Conservation (phyloP, 2,329 filamentous ascomycete species). For the Exophiala oligosperma region DNA sequence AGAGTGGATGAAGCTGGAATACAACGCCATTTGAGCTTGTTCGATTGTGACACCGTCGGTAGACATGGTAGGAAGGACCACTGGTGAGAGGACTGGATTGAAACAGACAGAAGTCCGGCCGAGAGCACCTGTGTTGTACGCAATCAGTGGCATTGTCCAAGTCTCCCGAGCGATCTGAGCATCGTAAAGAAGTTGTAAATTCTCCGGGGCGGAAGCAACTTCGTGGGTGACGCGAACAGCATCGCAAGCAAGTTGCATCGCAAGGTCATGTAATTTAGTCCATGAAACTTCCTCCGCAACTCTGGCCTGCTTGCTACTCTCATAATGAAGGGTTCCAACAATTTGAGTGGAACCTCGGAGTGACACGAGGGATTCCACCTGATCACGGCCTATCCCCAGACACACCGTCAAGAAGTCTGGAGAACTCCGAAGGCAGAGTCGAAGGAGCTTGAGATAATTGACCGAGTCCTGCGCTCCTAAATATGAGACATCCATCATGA, state of each 20-base stretch:
- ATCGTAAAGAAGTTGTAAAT: constrained; percentile 17
- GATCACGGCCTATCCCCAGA: neutral
- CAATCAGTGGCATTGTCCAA: constrained; percentile 15
- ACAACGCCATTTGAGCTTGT: constrained; percentile 7
- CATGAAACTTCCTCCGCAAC: constrained; percentile 11
- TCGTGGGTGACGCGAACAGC: constrained; percentile 23
- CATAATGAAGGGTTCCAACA: constrained; percentile 3
- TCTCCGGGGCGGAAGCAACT: constrained; percentile 9
- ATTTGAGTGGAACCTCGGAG: constrained; percentile 4
- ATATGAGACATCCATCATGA: constrained; percentile 21
- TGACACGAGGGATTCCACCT: neutral
- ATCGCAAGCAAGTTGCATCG: constrained; percentile 4
- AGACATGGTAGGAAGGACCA: constrained; percentile 1
- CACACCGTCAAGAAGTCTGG: neutral
- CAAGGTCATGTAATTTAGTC: constrained; percentile 3
- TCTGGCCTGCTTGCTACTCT: constrained; percentile 16
- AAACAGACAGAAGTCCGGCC: constrained; percentile 29
- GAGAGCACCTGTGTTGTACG: constrained; percentile 26
- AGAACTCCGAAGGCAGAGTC: constrained; percentile 1
- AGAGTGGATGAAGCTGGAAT: constrained; percentile 19
- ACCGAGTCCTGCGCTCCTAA: constrained; percentile 21
- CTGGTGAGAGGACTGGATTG: constrained; percentile 29
- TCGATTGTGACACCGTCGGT: neutral
- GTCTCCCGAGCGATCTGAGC: constrained; percentile 1
- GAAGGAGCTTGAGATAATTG: constrained; percentile 18